These are phyloP conservation scores for Umbelopsis isabellina DNA, from an alignment of 192 early-diverging fungal species.

Conservation along the genomic window DNA sequence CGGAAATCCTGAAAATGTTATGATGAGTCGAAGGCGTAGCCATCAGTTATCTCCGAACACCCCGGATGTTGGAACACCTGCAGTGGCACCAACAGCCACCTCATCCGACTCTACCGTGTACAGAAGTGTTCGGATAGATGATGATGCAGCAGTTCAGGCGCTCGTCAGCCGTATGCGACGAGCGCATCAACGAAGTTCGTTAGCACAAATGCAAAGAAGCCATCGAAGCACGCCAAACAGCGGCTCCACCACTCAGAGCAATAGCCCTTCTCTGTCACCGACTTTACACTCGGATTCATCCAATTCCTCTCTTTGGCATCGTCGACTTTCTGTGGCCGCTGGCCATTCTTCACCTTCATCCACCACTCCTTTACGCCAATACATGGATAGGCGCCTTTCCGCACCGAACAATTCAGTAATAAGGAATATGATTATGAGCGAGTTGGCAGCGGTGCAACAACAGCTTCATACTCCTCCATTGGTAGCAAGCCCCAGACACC, in stretches of 20 bases:
- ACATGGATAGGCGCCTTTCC: conserved; percentile 4
- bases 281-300: not conserved
- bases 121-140: conserved; percentile 11
- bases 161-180: conserved; percentile 12
- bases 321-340: conserved; percentile 4
- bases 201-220: conserved; percentile 9
- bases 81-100: not conserved
- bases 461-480: conserved; percentile 16
- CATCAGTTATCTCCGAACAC: not conserved
- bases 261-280: not conserved
- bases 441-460: conserved; percentile 10
- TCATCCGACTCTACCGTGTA: not conserved
- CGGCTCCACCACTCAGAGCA: not conserved
- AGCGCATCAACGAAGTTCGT: conserved; percentile 10
- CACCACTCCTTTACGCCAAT: not conserved
- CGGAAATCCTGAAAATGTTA: not conserved
- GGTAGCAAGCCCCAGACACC: not conserved
- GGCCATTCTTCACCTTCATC: not conserved
- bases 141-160: conserved; percentile 5
- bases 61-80: conserved; percentile 3
- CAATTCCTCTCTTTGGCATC: conserved; percentile 1
- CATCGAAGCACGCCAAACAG: not conserved
- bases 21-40: conserved; percentile 9
- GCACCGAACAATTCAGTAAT: conserved; percentile 3
- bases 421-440: conserved; percentile 17